Conservation (phyloP, 1,284 basidiomycete genomes). For the Trichosporon sp. region DNA sequence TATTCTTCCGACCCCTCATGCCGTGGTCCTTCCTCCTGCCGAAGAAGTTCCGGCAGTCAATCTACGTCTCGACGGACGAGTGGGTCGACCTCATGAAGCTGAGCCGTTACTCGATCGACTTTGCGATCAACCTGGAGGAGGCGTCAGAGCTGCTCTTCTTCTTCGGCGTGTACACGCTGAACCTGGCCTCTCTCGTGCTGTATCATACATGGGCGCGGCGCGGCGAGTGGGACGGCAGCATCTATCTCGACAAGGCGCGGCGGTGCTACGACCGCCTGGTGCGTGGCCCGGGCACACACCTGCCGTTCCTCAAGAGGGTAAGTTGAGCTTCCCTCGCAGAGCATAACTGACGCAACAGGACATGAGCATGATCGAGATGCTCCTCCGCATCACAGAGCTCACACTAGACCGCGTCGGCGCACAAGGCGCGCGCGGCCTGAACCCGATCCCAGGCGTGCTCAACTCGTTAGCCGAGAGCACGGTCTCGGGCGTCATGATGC, state of each 20-base stretch:
- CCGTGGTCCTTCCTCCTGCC: conserved; percentile 32
- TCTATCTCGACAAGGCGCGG: conserved; percentile 22
- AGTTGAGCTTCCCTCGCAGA: background rate
- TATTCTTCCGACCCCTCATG: conserved; percentile 31
- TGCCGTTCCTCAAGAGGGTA: conserved; percentile 20
- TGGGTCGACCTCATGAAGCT: conserved; percentile 23
- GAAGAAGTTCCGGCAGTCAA: conserved; percentile 14
- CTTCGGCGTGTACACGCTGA: conserved; percentile 26
- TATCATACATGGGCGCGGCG: conserved; percentile 24
- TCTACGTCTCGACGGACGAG: conserved; percentile 16
- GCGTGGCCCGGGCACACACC: conserved; percentile 11
- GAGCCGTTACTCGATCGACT: conserved; percentile 21
- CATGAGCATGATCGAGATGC: conserved; percentile 15
- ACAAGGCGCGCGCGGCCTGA: conserved; percentile 22
- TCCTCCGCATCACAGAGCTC: conserved; percentile 16
- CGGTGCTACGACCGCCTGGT: conserved; percentile 21
- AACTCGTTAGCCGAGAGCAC: conserved; percentile 28
- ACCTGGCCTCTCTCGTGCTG: conserved; percentile 19
- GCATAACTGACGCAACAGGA: conserved; percentile 14
- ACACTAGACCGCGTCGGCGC: conserved; percentile 10
- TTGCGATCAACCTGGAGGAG: conserved; percentile 24
- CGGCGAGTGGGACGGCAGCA: conserved; percentile 30
- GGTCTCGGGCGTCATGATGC: conserved; percentile 26
- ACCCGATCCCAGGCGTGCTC: conserved; percentile 28
- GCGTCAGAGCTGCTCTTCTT: conserved; percentile 18